phyloP scores from a whole-genome alignment of 257 asterid species.

The Cordia subcordata region DNA sequence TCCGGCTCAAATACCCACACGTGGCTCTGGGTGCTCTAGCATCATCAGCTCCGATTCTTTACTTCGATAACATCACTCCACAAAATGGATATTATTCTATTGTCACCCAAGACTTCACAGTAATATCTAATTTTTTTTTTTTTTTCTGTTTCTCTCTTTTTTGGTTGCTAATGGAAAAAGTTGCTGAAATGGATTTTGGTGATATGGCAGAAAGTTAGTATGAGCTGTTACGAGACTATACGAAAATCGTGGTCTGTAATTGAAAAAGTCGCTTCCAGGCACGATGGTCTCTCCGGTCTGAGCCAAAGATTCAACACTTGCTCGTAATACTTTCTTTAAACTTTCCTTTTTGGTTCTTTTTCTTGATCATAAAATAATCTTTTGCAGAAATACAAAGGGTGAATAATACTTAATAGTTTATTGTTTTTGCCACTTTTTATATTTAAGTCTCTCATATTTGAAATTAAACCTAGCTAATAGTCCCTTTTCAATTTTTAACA shows the following conservation, averaged over 20 bases:
- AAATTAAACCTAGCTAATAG: too few species aligned
- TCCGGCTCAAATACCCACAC: constrained; percentile 26
- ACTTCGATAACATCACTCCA: constrained; percentile 22
- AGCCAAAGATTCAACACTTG: constrained; percentile 12
- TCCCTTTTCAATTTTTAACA: too few species aligned
- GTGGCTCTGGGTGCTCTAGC: constrained; percentile 22
- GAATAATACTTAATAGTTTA: too few species aligned
- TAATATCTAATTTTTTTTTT: neutral
- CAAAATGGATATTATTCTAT: constrained; percentile 10
- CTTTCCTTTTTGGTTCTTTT: too few species aligned
- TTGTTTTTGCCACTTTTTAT: too few species aligned
- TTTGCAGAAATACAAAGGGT: too few species aligned
- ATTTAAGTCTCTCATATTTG: too few species aligned
- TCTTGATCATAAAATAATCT: too few species aligned
- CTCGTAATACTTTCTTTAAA: too few species aligned
- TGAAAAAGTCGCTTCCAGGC: constrained; percentile 1
- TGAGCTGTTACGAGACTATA: constrained; percentile 7
- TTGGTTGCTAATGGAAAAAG: neutral
- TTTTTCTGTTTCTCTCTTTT: too few species aligned
- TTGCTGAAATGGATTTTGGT: neutral
- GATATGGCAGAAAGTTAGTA: constrained; percentile 2
- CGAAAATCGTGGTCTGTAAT: constrained; percentile 5
- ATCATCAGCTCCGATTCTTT: constrained; percentile 25
- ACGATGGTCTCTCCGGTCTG: constrained; percentile 4
- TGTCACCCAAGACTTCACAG: constrained; percentile 18